Evolutionary conservation across 495 filamentous ascomycete genomes (phyloP).

Genomic region (Recurvomyces mirabilis): DNA sequence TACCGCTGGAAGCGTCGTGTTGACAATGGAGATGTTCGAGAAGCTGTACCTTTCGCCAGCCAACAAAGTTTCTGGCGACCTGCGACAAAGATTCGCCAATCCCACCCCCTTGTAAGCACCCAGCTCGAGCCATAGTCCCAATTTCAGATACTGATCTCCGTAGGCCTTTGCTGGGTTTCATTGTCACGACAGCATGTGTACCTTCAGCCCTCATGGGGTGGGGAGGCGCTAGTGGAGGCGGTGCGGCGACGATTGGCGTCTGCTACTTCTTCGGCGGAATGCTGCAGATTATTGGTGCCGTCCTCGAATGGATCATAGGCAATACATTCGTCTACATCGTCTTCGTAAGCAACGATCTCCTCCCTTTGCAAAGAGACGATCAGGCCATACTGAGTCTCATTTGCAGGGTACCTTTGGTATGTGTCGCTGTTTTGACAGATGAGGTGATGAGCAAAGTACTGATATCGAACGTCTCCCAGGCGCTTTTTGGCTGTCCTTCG

Average conservation of each 20-base stretch:
- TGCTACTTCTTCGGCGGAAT: constrained; percentile 62
- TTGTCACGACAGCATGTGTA: constrained; percentile 48
- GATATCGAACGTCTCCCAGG: no score
- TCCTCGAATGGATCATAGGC: constrained; percentile 53
- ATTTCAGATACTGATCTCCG: not conserved
- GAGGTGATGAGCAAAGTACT: no score
- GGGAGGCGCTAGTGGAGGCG: constrained; percentile 51
- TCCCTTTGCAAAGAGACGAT: constrained; percentile 20
- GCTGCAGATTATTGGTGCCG: constrained; percentile 48
- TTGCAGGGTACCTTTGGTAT: no score
- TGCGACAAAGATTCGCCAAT: constrained; percentile 51
- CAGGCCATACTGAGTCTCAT: not conserved
- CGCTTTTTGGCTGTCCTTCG: constrained; percentile 48
- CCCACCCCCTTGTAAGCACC: constrained; percentile 50
- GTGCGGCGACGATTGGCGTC: constrained; percentile 41
- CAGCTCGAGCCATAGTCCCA: not conserved
- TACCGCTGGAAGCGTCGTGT: no score
- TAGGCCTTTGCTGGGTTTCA: constrained; percentile 44
- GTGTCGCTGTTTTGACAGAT: no score
- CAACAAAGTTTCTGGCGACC: constrained; percentile 41
- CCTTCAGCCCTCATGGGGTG: constrained; percentile 57
- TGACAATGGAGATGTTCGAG: constrained; percentile 47
- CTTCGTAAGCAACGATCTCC: constrained; percentile 45
- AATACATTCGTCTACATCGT: constrained; percentile 63
- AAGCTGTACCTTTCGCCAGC: constrained; percentile 58